A percentile compares a stretch with the other conserved stretches of the same genome.
phyloP scores from a whole-genome alignment of 129 eudicot species.

The Pseudognaphalium luteoalbum region DNA sequence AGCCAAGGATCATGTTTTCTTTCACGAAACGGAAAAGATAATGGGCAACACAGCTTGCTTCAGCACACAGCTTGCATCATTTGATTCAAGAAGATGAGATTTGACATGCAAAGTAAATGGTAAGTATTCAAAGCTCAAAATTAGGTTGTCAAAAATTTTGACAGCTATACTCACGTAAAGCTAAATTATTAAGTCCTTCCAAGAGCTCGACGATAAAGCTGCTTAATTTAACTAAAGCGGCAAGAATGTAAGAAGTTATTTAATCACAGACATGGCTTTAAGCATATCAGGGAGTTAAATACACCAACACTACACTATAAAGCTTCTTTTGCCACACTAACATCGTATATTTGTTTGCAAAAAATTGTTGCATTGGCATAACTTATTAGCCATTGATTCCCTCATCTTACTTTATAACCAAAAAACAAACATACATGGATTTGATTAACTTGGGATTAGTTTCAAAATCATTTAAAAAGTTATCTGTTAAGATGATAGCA shows the following conservation, averaged over 20 bases:
- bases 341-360: background rate
- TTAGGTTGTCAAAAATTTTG: background rate
- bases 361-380: background rate
- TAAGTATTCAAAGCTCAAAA: background rate
- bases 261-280: background rate
- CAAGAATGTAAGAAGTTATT: constrained; percentile 4
- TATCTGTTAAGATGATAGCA: background rate
- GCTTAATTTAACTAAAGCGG: background rate
- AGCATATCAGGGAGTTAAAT: background rate
- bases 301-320: background rate
- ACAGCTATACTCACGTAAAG: background rate
- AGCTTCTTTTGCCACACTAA: constrained; percentile 6
- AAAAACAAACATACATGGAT: background rate
- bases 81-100: background rate
- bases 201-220: background rate
- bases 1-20: constrained; percentile 9
- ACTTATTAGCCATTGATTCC: background rate
- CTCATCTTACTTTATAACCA: background rate
- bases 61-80: background rate
- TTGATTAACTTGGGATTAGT: background rate
- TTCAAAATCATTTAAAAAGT: background rate
- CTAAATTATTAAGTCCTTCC: background rate
- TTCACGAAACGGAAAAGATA: background rate
- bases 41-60: background rate
- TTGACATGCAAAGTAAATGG: background rate